Conservation (phyloP, 768 basidiomycete genomes). For the Termitomyces sp. region DNA sequence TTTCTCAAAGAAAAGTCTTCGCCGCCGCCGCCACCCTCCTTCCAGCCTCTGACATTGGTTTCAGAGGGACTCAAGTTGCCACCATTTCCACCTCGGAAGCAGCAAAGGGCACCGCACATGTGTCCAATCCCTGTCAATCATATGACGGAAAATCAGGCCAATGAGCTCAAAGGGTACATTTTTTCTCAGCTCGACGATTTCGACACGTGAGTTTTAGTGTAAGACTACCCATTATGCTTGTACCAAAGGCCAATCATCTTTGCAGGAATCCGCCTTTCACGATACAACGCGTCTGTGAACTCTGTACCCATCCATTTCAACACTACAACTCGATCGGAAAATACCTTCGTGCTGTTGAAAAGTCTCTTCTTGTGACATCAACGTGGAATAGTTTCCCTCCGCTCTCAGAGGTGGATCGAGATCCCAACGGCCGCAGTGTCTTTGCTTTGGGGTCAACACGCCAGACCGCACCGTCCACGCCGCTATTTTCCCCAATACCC, state of each 20-base stretch:
- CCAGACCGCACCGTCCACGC: slow-evolving; percentile 64
- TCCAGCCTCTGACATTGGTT: slow-evolving; percentile 35
- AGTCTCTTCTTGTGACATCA: slow-evolving; percentile 78
- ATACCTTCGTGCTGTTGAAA: slow-evolving; percentile 83
- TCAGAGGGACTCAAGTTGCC: slow-evolving; percentile 64
- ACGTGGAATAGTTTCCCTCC: slow-evolving; percentile 67
- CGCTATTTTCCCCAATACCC: slow-evolving; percentile 82
- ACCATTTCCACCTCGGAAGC: slow-evolving; percentile 63
- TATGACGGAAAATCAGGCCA: slow-evolving; percentile 58
- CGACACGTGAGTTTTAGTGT: slow-evolving; percentile 49
- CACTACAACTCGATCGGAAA: slow-evolving; percentile 80
- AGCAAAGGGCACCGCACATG: slow-evolving; percentile 36
- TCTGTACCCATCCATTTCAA: slow-evolving; percentile 59
- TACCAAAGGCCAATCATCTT: slow-evolving; percentile 1
- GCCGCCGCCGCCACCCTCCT: slow-evolving; percentile 29
- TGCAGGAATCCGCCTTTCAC: slow-evolving; percentile 71
- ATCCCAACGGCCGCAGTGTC: slow-evolving; percentile 30
- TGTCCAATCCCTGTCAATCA: slow-evolving; percentile 50
- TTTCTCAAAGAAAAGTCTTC: slow-evolving; percentile 38
- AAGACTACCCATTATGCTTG: neutral
- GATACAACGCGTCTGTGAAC: slow-evolving; percentile 84
- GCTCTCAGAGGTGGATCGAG: slow-evolving; percentile 31
- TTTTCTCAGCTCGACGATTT: slow-evolving; percentile 67
- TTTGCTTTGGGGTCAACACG: slow-evolving; percentile 40
- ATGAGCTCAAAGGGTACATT: slow-evolving; percentile 47